Evolutionary conservation across 2,329 filamentous ascomycete genomes (phyloP).

Genomic region (Pyricularia sp.): DNA sequence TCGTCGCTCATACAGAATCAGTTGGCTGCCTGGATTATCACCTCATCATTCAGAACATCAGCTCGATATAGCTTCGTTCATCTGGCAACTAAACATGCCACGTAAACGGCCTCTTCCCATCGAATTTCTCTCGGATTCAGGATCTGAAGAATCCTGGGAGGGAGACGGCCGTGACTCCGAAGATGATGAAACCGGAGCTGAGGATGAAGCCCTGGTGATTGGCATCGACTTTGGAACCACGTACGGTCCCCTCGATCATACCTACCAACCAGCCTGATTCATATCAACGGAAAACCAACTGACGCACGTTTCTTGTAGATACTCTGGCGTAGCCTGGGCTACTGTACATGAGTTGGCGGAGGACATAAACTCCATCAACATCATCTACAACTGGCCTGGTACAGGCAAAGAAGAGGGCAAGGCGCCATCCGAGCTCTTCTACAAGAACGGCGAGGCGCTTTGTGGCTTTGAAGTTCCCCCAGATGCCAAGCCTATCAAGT

Average conservation of each 20-base stretch:
- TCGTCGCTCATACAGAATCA: too few relatives aligned
- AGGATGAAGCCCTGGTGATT: neutral
- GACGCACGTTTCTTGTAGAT: neutral
- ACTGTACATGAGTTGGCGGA: neutral
- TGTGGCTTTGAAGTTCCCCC: neutral
- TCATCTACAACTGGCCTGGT: neutral
- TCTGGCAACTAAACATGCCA: too few relatives aligned
- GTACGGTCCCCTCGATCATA: neutral
- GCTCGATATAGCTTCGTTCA: too few relatives aligned
- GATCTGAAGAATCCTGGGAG: too few relatives aligned
- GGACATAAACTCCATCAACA: neutral
- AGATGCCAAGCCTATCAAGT: neutral
- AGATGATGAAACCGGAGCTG: neutral
- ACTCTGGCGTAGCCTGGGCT: constrained; percentile 1
- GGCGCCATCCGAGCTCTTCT: neutral
- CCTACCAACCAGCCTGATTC: neutral
- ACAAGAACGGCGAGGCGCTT: neutral
- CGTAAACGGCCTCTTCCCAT: too few relatives aligned
- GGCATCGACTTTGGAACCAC: constrained; percentile 5
- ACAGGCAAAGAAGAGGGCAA: neutral
- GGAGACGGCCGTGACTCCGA: neutral
- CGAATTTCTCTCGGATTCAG: too few relatives aligned
- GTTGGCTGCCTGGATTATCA: too few relatives aligned
- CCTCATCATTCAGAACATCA: too few relatives aligned
- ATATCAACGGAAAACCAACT: neutral